These are phyloP conservation scores for Phyllosticta capitalensis DNA, from an alignment of 2,329 filamentous ascomycete genomes.

Conservation along the genomic window DNA sequence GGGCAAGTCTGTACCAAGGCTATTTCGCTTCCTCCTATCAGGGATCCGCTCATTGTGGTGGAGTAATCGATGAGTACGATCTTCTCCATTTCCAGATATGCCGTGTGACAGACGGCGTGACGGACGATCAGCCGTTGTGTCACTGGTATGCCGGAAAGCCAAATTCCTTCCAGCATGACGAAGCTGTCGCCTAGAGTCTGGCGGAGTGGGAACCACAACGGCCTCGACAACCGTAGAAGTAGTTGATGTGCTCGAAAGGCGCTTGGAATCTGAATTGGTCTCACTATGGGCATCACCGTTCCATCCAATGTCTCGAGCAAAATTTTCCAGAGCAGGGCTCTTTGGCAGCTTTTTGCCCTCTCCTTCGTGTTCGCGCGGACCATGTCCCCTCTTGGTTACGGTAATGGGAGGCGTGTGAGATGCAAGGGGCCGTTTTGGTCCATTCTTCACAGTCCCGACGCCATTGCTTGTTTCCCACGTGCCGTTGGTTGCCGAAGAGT, in stretches of 20 bases:
- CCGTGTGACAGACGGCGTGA: conserved; percentile 35
- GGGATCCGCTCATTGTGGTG: conserved; percentile 43
- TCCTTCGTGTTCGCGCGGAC: conserved; percentile 25
- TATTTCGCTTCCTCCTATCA: conserved; percentile 29
- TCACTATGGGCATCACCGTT: conserved; percentile 26
- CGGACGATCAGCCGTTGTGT: conserved; percentile 28
- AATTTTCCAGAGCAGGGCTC: conserved; percentile 36
- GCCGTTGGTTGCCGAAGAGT: not conserved
- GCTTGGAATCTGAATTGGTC: conserved; percentile 26
- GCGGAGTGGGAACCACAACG: conserved; percentile 43
- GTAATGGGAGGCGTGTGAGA: not conserved
- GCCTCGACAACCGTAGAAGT: conserved; percentile 47
- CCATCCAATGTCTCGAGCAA: conserved; percentile 43
- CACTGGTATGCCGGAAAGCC: conserved; percentile 38
- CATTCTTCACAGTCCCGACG: conserved; percentile 33
- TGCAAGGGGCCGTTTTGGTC: conserved; percentile 23
- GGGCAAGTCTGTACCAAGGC: conserved; percentile 19
- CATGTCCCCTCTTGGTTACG: conserved; percentile 8
- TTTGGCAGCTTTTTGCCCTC: conserved; percentile 22
- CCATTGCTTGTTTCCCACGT: conserved; percentile 4
- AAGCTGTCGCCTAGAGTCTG: conserved; percentile 35
- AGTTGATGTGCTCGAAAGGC: conserved; percentile 42
- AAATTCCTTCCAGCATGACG: conserved; percentile 46
- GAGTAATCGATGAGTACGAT: conserved; percentile 38
- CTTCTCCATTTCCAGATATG: conserved; percentile 34